phyloP scores from a whole-genome alignment of 2,329 filamentous ascomycete genomes.

The Diplodia mutila region DNA sequence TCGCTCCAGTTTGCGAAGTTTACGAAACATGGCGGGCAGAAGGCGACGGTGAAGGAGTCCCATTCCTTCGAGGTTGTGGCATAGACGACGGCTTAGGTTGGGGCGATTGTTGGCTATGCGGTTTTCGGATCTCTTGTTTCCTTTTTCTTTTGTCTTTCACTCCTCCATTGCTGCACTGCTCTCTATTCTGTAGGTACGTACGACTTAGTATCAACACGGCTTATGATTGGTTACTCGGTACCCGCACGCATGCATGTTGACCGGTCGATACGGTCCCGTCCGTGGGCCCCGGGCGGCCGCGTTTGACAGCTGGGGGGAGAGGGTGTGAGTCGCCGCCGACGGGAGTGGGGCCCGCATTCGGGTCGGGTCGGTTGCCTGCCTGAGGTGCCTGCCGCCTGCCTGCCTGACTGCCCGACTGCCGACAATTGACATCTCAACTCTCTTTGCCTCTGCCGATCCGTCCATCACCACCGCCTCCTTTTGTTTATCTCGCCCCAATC shows the following conservation, averaged over 20 bases:
- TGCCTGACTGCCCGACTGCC: neutral
- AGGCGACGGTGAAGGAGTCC: neutral
- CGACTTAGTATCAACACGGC: neutral
- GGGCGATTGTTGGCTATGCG: neutral
- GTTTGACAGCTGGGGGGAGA: neutral
- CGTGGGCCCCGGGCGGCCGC: neutral
- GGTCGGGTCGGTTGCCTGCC: neutral
- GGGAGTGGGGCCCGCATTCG: neutral
- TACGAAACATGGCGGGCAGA: neutral
- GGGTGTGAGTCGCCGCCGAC: no score
- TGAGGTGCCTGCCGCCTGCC: no score
- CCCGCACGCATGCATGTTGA: neutral
- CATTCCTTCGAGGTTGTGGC: no score
- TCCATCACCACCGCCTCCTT: neutral
- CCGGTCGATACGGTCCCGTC: neutral
- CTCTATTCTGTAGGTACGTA: neutral
- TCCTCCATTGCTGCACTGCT: neutral
- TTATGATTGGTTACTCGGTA: neutral
- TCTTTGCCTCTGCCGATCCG: neutral
- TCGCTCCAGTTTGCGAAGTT: slow-evolving; percentile 44
- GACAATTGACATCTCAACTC: neutral
- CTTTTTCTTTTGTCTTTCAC: neutral
- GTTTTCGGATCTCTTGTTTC: neutral
- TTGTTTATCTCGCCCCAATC: neutral
- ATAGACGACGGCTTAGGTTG: neutral